Percentiles rank a stretch among this genome's conserved stretches.
Evolutionary conservation across 208 protist species (phyloP).

Genomic region (Leishmania tropica): DNA sequence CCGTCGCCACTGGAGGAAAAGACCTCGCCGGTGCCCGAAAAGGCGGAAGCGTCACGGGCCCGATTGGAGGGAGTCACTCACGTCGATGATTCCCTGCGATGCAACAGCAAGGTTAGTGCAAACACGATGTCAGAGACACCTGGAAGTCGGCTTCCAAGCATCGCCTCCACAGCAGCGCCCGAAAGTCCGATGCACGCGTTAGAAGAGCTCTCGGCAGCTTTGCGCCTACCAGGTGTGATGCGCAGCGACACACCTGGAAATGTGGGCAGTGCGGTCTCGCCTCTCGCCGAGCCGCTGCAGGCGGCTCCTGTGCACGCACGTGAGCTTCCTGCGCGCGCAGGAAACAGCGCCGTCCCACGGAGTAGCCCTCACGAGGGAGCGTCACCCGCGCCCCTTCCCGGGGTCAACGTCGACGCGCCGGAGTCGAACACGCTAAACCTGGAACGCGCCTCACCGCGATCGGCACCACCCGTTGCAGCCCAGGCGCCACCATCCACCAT

Average conservation of each 20-base stretch:
- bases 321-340: not conserved
- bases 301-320: slow-evolving; percentile 3
- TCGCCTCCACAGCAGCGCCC: slow-evolving; percentile 17
- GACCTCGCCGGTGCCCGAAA: not conserved
- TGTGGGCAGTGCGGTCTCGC: not conserved
- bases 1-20: slow-evolving; percentile 3
- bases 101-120: slow-evolving; percentile 1
- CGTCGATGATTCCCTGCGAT: slow-evolving; percentile 1
- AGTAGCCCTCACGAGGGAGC: slow-evolving; percentile 1
- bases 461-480: not conserved
- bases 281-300: slow-evolving; percentile 22
- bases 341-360: not conserved
- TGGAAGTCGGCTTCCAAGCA: slow-evolving; percentile 8
- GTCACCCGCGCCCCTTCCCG: slow-evolving; percentile 21
- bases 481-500: not conserved
- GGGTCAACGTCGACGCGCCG: slow-evolving; percentile 22
- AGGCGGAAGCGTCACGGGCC: not conserved
- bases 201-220: not conserved
- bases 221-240: slow-evolving; percentile 8
- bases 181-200: slow-evolving; percentile 11
- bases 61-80: not conserved
- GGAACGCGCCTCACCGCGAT: not conserved
- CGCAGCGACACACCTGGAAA: slow-evolving; percentile 9
- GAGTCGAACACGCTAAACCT: slow-evolving; percentile 31
- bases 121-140: not conserved